These are phyloP conservation scores for Lepidium aucheri DNA, from an alignment of 345 rosid genomes.

Conservation along the genomic window DNA sequence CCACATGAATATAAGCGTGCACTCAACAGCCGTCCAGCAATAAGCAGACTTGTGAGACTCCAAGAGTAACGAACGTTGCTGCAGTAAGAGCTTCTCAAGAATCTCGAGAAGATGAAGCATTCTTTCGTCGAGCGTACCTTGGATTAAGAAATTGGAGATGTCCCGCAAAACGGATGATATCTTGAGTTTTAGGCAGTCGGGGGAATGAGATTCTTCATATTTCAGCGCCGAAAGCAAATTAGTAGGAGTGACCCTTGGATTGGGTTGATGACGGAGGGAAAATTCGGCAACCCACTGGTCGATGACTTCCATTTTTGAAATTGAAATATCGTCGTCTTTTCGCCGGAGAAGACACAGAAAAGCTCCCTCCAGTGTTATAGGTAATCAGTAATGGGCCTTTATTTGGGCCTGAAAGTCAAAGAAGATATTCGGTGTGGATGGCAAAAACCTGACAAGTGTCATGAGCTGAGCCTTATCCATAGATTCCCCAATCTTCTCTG, in stretches of 20 bases:
- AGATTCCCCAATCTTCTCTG: constrained; percentile 16
- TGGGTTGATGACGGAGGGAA: not conserved
- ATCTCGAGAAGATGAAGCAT: constrained; percentile 40
- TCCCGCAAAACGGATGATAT: constrained; percentile 13
- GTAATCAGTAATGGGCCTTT: constrained; percentile 3
- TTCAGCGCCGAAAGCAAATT: constrained; percentile 3
- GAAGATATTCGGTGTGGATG: constrained; percentile 25
- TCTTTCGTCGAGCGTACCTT: constrained; percentile 16
- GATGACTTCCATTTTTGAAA: not conserved
- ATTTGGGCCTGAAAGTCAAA: constrained; percentile 17
- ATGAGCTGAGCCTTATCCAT: constrained; percentile 35
- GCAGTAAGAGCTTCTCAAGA: constrained; percentile 30
- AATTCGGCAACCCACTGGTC: constrained; percentile 10
- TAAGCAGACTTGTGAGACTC: constrained; percentile 51
- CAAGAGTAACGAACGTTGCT: constrained; percentile 3
- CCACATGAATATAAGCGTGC: constrained; percentile 38
- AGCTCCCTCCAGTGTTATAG: not conserved
- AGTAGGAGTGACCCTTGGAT: constrained; percentile 2
- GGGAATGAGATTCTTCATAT: not conserved
- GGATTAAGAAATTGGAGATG: constrained; percentile 2
- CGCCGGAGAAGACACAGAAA: constrained; percentile 11
- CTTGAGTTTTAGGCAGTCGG: not conserved
- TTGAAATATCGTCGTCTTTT: too few relatives aligned
- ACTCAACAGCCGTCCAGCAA: constrained; percentile 49
- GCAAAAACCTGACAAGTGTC: constrained; percentile 49